These are phyloP conservation scores for Petunia axillaris DNA, from an alignment of 257 asterid species.

Conservation along the genomic window DNA sequence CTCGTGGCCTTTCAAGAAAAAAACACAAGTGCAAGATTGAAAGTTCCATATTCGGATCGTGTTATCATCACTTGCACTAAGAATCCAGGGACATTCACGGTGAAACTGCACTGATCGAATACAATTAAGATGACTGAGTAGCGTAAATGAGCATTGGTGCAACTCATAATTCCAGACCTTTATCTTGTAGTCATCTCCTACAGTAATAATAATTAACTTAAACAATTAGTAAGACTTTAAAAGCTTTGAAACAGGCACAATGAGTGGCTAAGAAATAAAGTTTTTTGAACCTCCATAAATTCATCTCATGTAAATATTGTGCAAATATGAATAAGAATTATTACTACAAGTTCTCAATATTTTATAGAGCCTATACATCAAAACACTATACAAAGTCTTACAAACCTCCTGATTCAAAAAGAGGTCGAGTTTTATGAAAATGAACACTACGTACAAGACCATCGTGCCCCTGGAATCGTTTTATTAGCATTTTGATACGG, in stretches of 20 bases:
- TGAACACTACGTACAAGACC: conserved; percentile 92
- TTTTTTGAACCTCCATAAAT: too few species aligned
- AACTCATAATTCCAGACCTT: conserved; percentile 94
- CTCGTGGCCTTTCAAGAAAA: conserved; percentile 91
- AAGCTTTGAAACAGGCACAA: too few species aligned
- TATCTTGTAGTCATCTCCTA: conserved; percentile 97
- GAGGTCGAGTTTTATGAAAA: conserved; percentile 84
- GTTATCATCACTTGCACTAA: conserved; percentile 95
- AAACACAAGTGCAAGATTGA: conserved; percentile 91
- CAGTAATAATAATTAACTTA: background rate
- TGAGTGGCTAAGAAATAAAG: too few species aligned
- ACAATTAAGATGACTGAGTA: conserved; percentile 96
- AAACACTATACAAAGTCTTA: background rate
- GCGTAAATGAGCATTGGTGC: conserved; percentile 87
- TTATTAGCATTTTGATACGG: conserved; percentile 94
- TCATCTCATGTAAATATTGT: too few species aligned
- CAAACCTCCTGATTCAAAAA: conserved; percentile 87
- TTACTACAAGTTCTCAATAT: too few species aligned
- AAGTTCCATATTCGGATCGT: conserved; percentile 96
- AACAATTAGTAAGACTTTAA: too few species aligned
- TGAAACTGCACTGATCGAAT: conserved; percentile 91
- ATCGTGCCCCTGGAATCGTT: conserved; percentile 83
- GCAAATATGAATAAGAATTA: too few species aligned
- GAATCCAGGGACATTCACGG: conserved; percentile 94
- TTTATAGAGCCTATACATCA: background rate